A percentile compares a stretch with the other conserved stretches of the same genome.
Evolutionary conservation across 768 basidiomycete species (phyloP).

Genomic region (Lentinula guzmanii): DNA sequence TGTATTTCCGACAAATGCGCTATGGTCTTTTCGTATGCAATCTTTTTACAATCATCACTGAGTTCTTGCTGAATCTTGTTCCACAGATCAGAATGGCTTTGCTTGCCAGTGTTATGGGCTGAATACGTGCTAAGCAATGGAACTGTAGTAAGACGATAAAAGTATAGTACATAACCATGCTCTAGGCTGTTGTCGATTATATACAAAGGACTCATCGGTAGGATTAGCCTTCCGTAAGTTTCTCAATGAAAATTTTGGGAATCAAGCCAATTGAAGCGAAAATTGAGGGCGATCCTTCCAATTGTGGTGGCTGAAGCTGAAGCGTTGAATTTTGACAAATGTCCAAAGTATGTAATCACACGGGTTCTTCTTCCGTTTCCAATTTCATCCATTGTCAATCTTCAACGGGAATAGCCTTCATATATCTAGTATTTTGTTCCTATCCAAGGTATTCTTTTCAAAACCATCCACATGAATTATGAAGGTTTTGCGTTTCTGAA

Average conservation of each 20-base stretch:
- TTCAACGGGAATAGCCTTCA: neutral
- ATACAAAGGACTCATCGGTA: neutral
- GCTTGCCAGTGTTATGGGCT: slow-evolving; percentile 55
- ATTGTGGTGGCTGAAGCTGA: neutral
- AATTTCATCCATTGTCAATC: neutral
- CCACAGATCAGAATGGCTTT: slow-evolving; percentile 73
- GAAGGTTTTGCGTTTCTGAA: neutral
- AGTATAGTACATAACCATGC: no score
- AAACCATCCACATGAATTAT: neutral
- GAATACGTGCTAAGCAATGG: neutral
- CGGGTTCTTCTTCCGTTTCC: neutral
- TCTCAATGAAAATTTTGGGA: neutral
- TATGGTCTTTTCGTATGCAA: slow-evolving; percentile 93
- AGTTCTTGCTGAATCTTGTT: neutral
- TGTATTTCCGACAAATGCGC: slow-evolving; percentile 98
- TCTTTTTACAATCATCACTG: neutral
- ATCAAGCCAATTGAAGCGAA: neutral
- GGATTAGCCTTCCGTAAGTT: neutral
- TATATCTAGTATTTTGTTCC: neutral
- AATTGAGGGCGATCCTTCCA: neutral
- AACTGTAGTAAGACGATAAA: neutral
- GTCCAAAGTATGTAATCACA: neutral
- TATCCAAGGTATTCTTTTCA: neutral
- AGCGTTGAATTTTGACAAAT: neutral
- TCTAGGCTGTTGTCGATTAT: neutral